Percentiles rank a stretch among this genome's conserved stretches.
phyloP scores from a whole-genome alignment of 768 basidiomycete genomes.

The Calocybe cyanea region DNA sequence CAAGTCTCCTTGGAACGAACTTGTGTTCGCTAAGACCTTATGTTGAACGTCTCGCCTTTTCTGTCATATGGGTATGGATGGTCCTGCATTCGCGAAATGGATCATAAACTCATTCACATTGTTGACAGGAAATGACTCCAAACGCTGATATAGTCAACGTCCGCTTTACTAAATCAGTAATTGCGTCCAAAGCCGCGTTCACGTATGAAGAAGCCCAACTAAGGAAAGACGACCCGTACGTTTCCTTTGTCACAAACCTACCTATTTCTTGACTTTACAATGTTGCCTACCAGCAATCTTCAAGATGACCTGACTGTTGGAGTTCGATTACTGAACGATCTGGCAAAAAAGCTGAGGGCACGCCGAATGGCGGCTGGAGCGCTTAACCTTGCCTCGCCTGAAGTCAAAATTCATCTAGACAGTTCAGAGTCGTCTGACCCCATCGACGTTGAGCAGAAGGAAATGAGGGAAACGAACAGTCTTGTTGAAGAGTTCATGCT shows the following conservation, averaged over 20 bases:
- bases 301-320: conserved; percentile 81
- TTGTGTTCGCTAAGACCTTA: conserved; percentile 89
- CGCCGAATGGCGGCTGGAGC: conserved; percentile 94
- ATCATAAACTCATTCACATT: conserved; percentile 7
- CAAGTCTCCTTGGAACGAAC: conserved; percentile 89
- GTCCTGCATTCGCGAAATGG: neutral
- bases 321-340: conserved; percentile 82
- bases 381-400: conserved; percentile 94
- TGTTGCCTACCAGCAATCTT: conserved; percentile 60
- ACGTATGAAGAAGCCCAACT: conserved; percentile 96
- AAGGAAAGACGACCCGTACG: conserved; percentile 88
- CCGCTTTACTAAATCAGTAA: conserved; percentile 93
- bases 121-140: conserved; percentile 75
- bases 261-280: neutral
- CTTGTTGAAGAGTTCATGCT: conserved; percentile 99
- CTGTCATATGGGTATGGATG: conserved; percentile 82
- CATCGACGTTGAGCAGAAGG: conserved; percentile 96
- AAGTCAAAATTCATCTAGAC: conserved; percentile 95
- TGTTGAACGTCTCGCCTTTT: conserved; percentile 94
- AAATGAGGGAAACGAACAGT: conserved; percentile 88
- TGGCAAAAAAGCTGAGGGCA: conserved; percentile 83
- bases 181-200: conserved; percentile 93
- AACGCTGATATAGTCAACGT: conserved; percentile 89
- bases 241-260: conserved; percentile 2
- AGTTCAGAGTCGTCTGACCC: conserved; percentile 92